Base-by-base conservation (phyloP, 2,329 filamentous ascomycete species). In the Diaporthe australafricana region DNA sequence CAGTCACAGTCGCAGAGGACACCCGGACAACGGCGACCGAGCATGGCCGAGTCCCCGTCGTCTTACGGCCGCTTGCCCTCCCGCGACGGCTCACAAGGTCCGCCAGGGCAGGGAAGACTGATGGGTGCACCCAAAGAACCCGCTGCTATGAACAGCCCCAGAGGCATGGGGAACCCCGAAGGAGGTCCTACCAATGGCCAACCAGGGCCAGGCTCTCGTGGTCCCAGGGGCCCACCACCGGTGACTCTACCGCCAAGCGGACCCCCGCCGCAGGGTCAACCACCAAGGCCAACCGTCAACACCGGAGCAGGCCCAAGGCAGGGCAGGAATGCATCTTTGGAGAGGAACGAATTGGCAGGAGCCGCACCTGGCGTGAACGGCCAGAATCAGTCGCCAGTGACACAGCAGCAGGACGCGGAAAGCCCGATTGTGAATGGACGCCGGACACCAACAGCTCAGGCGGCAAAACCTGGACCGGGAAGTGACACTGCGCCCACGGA, bases 381-480 rank as follows among this genome's bases (percentile, higher is more conserved):
- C 65, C 77, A 79, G 27, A 78, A 75, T 20, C 83, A 86, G 57
- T 87, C 86, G 2, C 86, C 87, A 1, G 76, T 84, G 2, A 75
- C 80, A 78, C 70, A 84, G 81, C 79, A 85, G 85, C 82, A 78
- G 68, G 83, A 84, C 57, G 83, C 83, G 42, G 91, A 91, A 32
- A 86, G 83, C 40, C 84, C 88, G 7, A 80, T 82, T 2, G 81
- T 85, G 14, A 91, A 91, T 73, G 92, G 91, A n/a, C 86, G 88
- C 66, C 88, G 89, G 42, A 92, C 91, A 5, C 91, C 92, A 12
- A 89, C 87, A 5, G 88, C 91, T 72, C 85, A 84, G 71, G 75
- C 77, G 56, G 57, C 77, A 42, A 80, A 83, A 75, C 76, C 80
- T 71, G 79, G 77, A 45, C 80, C 83, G 2, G 73, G 48, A 20